Evolutionary conservation across 2,329 filamentous ascomycete species (phyloP).

Genomic region (Volutella citrinella): DNA sequence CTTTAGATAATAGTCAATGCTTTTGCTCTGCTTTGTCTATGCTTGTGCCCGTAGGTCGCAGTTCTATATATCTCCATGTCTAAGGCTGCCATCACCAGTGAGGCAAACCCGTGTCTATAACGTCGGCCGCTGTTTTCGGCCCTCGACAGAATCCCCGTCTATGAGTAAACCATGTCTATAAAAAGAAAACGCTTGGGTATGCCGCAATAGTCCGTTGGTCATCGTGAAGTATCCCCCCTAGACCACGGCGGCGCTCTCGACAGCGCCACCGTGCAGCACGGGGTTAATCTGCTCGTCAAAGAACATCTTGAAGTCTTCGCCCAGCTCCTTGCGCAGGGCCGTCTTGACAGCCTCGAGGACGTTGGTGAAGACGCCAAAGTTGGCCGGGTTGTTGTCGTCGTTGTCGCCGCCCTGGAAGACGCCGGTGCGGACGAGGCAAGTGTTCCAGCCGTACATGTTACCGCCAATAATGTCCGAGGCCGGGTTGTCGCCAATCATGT

Average conservation of each 20-base stretch:
- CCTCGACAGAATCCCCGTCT: too few species aligned
- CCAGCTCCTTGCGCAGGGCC: conserved; percentile 66
- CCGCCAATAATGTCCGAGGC: conserved; percentile 49
- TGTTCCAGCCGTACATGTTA: conserved; percentile 83
- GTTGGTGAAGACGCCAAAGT: conserved; percentile 72
- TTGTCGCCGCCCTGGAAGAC: conserved; percentile 76
- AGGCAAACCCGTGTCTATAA: too few species aligned
- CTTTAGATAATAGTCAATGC: too few species aligned
- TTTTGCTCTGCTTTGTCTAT: too few species aligned
- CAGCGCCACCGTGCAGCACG: conserved; percentile 46
- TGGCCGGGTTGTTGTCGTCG: conserved; percentile 73
- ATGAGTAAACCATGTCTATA: too few species aligned
- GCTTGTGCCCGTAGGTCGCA: too few species aligned
- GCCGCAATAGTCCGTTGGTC: too few species aligned
- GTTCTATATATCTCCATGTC: too few species aligned
- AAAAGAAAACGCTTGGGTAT: too few species aligned
- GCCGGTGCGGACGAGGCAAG: conserved; percentile 72
- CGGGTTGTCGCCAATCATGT: conserved; percentile 86
- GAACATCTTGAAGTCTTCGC: conserved; percentile 70
- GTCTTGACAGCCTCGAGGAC: conserved; percentile 65
- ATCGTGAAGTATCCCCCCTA: too few species aligned
- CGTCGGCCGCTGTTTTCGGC: too few species aligned
- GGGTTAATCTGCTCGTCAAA: conserved; percentile 72
- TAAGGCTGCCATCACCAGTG: too few species aligned
- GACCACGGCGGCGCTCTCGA: conserved; percentile 20